Conservation (phyloP, 225 moss, liverwort and hornwort genomes). For the Marchantia polymorpha region DNA sequence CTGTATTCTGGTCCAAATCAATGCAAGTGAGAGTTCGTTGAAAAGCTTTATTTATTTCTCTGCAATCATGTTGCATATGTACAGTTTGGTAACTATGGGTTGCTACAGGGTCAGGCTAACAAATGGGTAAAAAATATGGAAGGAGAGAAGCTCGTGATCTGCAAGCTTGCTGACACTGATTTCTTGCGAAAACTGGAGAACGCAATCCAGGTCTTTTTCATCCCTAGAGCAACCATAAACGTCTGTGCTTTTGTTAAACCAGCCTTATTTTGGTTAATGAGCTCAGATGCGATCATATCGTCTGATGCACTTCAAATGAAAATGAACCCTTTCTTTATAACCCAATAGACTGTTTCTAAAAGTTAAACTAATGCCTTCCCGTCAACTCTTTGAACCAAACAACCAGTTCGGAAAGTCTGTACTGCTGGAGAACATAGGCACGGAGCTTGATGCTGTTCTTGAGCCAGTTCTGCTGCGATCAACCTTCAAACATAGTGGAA, state of each 20-base stretch:
- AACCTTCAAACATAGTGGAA: constrained; percentile 86
- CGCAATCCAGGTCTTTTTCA: constrained; percentile 60
- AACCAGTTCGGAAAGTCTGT: constrained; percentile 74
- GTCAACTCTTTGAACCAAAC: background rate
- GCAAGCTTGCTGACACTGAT: constrained; percentile 67
- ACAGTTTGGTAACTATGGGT: too few species aligned
- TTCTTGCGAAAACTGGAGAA: constrained; percentile 82
- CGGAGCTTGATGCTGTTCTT: constrained; percentile 74
- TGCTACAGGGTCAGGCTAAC: constrained; percentile 76
- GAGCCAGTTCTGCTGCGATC: constrained; percentile 70
- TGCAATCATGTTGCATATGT: too few species aligned
- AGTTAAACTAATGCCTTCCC: background rate
- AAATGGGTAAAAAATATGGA: constrained; percentile 97
- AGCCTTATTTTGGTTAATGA: too few species aligned
- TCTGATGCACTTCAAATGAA: too few species aligned
- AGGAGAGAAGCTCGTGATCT: constrained; percentile 55
- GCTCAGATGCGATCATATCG: too few species aligned
- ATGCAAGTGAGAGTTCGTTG: too few species aligned
- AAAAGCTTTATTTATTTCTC: too few species aligned
- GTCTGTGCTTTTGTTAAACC: too few species aligned
- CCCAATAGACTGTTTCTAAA: too few species aligned
- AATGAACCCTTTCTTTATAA: too few species aligned
- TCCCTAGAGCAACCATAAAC: background rate
- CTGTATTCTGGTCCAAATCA: too few species aligned
- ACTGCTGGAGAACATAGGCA: constrained; percentile 74